These are phyloP conservation scores for Candida albicans DNA, from an alignment of 1,139 yeast genomes.

Conservation along the genomic window DNA sequence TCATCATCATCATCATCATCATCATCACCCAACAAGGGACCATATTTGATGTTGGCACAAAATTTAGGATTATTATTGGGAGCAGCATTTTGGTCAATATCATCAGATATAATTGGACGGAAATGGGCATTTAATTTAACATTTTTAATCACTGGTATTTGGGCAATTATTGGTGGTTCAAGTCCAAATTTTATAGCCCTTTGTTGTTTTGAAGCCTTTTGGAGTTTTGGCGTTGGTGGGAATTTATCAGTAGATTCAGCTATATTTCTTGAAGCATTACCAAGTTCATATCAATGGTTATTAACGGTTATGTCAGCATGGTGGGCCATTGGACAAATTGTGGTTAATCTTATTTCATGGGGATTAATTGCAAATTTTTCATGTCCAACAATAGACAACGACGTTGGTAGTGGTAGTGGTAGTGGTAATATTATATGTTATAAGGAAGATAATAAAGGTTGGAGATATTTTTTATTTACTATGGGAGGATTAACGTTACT, in stretches of 20 bases:
- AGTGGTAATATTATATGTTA: constrained; percentile 23
- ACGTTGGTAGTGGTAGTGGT: no score
- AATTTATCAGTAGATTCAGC: constrained; percentile 47
- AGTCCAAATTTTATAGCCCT: constrained; percentile 43
- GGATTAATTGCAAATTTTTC: constrained; percentile 41
- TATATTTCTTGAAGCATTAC: constrained; percentile 44
- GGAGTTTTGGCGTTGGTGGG: constrained; percentile 51
- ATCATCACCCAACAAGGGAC: constrained; percentile 26
- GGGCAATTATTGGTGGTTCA: constrained; percentile 38
- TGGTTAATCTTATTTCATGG: constrained; percentile 43
- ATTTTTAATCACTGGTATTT: constrained; percentile 41
- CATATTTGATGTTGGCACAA: constrained; percentile 42
- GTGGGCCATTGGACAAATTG: constrained; percentile 47
- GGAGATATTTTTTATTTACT: constrained; percentile 44
- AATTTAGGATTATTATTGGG: constrained; percentile 45
- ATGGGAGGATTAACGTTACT: constrained; percentile 42
- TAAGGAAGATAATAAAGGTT: constrained; percentile 41
- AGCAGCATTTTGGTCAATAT: constrained; percentile 43
- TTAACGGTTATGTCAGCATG: constrained; percentile 44
- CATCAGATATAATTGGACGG: constrained; percentile 44
- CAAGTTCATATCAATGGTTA: constrained; percentile 38
- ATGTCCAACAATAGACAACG: constrained; percentile 22
- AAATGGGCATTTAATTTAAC: constrained; percentile 46
- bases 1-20: no score
- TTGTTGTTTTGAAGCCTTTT: constrained; percentile 38